These are phyloP conservation scores for Cicer yamashitae DNA, from an alignment of 306 rosid species.

Conservation along the genomic window DNA sequence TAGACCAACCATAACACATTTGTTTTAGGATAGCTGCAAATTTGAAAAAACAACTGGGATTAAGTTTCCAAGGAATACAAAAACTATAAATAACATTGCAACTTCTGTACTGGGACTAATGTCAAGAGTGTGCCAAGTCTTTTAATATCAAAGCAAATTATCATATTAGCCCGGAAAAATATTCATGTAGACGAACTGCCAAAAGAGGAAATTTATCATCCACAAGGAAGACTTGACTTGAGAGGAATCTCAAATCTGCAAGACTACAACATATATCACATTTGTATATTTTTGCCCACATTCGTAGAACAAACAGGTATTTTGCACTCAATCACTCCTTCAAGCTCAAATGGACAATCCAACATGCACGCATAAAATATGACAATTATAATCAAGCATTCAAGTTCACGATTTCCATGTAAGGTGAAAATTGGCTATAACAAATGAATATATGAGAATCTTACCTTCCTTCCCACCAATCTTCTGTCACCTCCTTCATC, in stretches of 20 bases:
- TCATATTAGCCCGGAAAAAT: too few species aligned
- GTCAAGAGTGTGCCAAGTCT: conserved; percentile 6
- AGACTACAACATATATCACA: neutral
- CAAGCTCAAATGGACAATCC: neutral
- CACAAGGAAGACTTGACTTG: conserved; percentile 7
- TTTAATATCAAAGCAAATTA: conserved; percentile 5
- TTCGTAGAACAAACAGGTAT: neutral
- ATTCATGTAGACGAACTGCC: neutral
- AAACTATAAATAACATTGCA: neutral
- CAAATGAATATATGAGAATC: neutral
- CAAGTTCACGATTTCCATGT: conserved; percentile 8
- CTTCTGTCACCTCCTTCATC: conserved; percentile 89
- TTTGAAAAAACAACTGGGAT: conserved; percentile 37
- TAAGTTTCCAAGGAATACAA: conserved; percentile 33
- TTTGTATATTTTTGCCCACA: neutral
- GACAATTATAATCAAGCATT: conserved; percentile 4
- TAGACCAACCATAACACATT: conserved; percentile 89
- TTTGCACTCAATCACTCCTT: neutral
- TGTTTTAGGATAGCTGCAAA: conserved; percentile 84
- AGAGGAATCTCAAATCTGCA: neutral
- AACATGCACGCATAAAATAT: neutral
- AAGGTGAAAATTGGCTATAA: conserved; percentile 15
- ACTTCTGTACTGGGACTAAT: conserved; percentile 9
- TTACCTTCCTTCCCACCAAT: conserved; percentile 95
- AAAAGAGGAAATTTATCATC: conserved; percentile 16